Evolutionary conservation across 805 yeast genomes (phyloP).

Genomic region (Ogataea ramenticola): DNA sequence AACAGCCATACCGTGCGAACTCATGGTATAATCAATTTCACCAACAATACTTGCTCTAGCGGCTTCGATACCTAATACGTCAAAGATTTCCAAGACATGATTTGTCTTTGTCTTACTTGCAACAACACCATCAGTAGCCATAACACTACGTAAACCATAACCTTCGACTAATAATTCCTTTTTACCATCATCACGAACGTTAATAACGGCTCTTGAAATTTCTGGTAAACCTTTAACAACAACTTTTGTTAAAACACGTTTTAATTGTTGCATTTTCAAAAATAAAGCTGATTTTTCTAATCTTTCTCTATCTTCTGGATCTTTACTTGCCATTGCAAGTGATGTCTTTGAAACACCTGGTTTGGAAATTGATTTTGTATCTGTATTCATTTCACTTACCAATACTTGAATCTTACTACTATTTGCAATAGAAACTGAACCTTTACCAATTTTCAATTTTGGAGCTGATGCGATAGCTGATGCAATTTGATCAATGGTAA

Average conservation of each 20-base stretch:
- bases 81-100: slow-evolving; percentile 83
- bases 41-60: slow-evolving; percentile 88
- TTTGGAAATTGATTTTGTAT: slow-evolving; percentile 34
- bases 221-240: slow-evolving; percentile 91
- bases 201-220: slow-evolving; percentile 93
- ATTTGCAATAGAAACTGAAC: slow-evolving; percentile 64
- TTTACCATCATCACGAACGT: slow-evolving; percentile 77
- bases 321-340: slow-evolving; percentile 21
- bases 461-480: slow-evolving; percentile 78
- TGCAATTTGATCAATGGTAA: slow-evolving; percentile 81
- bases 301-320: slow-evolving; percentile 30
- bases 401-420: slow-evolving; percentile 59
- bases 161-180: slow-evolving; percentile 96
- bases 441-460: slow-evolving; percentile 71
- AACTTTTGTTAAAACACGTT: slow-evolving; percentile 77
- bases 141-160: slow-evolving; percentile 90
- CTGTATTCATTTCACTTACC: slow-evolving; percentile 39
- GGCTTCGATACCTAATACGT: slow-evolving; percentile 95
- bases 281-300: slow-evolving; percentile 48
- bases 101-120: slow-evolving; percentile 85
- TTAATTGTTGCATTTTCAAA: slow-evolving; percentile 83
- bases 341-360: slow-evolving; percentile 28
- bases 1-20: slow-evolving; percentile 98
- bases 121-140: slow-evolving; percentile 95
- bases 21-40: slow-evolving; percentile 96